Base-by-base conservation (phyloP, 805 yeast species). In the Hanseniaspora pseudoguilliermondii region DNA sequence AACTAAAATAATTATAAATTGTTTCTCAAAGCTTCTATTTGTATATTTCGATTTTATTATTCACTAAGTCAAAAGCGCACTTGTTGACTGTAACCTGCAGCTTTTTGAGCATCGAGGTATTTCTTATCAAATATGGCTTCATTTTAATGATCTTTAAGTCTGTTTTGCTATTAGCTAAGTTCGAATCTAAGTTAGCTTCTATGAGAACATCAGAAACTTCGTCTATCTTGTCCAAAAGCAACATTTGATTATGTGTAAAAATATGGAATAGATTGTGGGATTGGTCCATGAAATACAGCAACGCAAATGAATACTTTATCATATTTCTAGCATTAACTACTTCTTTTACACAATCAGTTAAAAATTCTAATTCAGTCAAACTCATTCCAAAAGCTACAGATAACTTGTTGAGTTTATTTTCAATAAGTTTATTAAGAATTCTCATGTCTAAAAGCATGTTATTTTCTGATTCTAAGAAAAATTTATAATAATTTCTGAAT, bases 261-360 rank as follows among this genome's bases (percentile, higher is more conserved):
- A 86, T 76, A 39, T 75, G 73, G 10, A 83, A 77, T 56, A 76
- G 76, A 57, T 81, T 75, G 52, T 77, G 75, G 6, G 71, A 69
- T 34, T 71, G 66, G 41, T 73, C 75, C 36, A 88, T 71, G 65
- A 82, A 86, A 64, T 71, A 91, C 13, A 87, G 82, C 61, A 88
- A 78, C 2, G 87, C 89, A 69, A 86, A 90, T 0, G 96, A 81
- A 97, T 97, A 93, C 71, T 88, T 86, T 53, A 93, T 72, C 1
- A 87, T 79, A 44, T 81, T 79, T 57, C 97, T 74, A 8, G 95
- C 86, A 57, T 75, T 76, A 34, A 82, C 72, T 56, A 91, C 69
- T 2, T 78, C 76, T 48, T 76, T 75, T 42, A 86, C 81, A 41
- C 91, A 81, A 54, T 86, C 91, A 10, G 83, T 77, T 51, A 90